These are phyloP conservation scores for Penicillium sp. DNA, from an alignment of 2,329 filamentous ascomycete species.

Conservation along the genomic window DNA sequence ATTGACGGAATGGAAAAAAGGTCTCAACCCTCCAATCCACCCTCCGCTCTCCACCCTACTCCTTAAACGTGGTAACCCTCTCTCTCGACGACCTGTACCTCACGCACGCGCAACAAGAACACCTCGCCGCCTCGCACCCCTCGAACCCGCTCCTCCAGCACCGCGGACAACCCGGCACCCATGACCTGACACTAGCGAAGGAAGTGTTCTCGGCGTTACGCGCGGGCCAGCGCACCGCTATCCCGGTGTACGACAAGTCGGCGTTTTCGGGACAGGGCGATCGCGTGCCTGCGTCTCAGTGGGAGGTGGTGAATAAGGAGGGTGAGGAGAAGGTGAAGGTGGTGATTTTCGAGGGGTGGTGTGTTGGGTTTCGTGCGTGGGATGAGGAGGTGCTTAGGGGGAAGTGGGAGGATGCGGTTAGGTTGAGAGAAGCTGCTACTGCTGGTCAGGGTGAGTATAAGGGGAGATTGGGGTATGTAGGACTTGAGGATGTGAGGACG, in stretches of 20 bases:
- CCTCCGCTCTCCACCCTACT: conserved; percentile 50
- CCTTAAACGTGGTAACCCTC: conserved; percentile 59
- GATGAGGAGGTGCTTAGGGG: conserved; percentile 46
- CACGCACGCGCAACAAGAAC: conserved; percentile 54
- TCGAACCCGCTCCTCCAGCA: conserved; percentile 69
- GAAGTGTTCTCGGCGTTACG: conserved; percentile 58
- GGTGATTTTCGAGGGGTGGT: conserved; percentile 84
- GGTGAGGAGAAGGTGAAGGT: conserved; percentile 44
- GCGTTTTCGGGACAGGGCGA: conserved; percentile 68
- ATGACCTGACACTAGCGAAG: conserved; percentile 60
- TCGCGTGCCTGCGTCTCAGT: conserved; percentile 54
- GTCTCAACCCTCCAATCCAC: no score
- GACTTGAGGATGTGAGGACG: conserved; percentile 48
- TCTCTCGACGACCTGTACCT: conserved; percentile 90
- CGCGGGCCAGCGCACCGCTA: conserved; percentile 43
- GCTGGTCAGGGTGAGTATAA: no score
- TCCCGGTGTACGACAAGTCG: conserved; percentile 79
- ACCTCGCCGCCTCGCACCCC: no score
- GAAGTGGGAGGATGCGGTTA: conserved; percentile 48
- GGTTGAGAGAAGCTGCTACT: no score
- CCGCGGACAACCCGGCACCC: conserved; percentile 76
- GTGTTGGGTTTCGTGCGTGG: conserved; percentile 68
- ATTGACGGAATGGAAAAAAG: no score
- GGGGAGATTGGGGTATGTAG: conserved; percentile 48
- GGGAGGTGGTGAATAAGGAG: conserved; percentile 47